Evolutionary conservation across 352 stramenopile genomes (phyloP), one percentile per base, ranked within the genome.

Genomic region (Phytopythium mirpurense): DNA sequence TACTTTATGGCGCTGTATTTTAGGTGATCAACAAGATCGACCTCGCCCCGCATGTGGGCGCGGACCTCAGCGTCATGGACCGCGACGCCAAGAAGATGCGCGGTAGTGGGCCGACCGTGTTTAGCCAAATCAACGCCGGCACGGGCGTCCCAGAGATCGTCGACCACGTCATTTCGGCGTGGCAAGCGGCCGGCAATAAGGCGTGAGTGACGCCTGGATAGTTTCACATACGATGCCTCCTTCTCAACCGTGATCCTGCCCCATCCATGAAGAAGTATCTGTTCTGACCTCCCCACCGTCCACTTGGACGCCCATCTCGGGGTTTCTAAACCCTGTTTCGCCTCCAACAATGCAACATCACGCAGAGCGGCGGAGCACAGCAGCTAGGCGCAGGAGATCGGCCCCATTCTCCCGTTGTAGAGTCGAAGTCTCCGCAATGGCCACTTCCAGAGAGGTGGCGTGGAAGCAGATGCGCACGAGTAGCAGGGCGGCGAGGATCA

Each of bases 21-120:
- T 62, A 98, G n/a, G 70, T 99, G 15, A 96, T 99, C 59, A 99
- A 99, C 78, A 99, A 99, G 76, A 99, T 96, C 66, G 97, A 99
- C 62, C 67, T 99, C 27, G 96, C 97, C 3, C 93, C 97, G 45
- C 84, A 96, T 44, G 96, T 99, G 12, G 91, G 93, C 57, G 93
- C 96, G 0, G 90, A 96, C 59, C 68, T 98, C 29, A 78, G 84
- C 24, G 90, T 98, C 34, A 99, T 99, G 96, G 67, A 93, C 41
- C 78, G 92, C 40, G 96, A 99, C 68, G 87, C 95, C 23, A 93
- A 94, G 54, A 77, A 86, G 32, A 99, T 99, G 96, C 88, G 96
- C 40, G 88, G 89, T 53, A 57, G 77, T 2, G 96, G 95, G 19
- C 95, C 96, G 12, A 98, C 91, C 2, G 73, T 99, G 14, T 98